Conservation (phyloP, 108 stramenopile species). For the Mediolabrus comicus region DNA sequence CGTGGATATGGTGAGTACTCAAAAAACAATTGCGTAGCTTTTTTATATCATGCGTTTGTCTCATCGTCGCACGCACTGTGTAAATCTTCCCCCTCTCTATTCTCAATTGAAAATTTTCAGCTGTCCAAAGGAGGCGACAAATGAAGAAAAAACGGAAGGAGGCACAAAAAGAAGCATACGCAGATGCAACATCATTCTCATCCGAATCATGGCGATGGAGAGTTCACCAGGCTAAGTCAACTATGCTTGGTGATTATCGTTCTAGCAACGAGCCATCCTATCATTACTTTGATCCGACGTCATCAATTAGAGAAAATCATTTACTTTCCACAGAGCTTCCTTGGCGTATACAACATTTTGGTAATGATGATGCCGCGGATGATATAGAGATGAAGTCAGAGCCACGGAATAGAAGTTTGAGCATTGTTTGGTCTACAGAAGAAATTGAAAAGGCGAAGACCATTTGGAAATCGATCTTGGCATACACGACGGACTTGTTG, state of each 20-base stretch:
- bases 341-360: conserved; percentile 29
- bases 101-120: background rate
- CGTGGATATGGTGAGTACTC: conserved; percentile 36
- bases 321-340: conserved; percentile 22
- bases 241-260: conserved; percentile 41
- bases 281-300: conserved; percentile 34
- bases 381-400: conserved; percentile 6
- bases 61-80: background rate
- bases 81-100: background rate
- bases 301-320: conserved; percentile 7
- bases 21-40: background rate
- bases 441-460: conserved; percentile 46
- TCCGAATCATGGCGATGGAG: conserved; percentile 51
- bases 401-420: conserved; percentile 17
- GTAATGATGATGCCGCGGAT: background rate
- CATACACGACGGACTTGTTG: conserved; percentile 28
- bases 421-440: conserved; percentile 29
- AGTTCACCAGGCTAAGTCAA: conserved; percentile 39
- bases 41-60: background rate
- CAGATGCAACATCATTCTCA: conserved; percentile 42
- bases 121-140: conserved; percentile 36
- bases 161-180: conserved; percentile 10
- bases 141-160: conserved; percentile 41
- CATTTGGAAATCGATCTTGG: conserved; percentile 38
- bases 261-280: conserved; percentile 23